Percentiles rank a stretch among this genome's conserved stretches.
These are phyloP conservation scores for Diaporthe citri DNA, from an alignment of 2,329 filamentous ascomycete genomes.

Conservation along the genomic window DNA sequence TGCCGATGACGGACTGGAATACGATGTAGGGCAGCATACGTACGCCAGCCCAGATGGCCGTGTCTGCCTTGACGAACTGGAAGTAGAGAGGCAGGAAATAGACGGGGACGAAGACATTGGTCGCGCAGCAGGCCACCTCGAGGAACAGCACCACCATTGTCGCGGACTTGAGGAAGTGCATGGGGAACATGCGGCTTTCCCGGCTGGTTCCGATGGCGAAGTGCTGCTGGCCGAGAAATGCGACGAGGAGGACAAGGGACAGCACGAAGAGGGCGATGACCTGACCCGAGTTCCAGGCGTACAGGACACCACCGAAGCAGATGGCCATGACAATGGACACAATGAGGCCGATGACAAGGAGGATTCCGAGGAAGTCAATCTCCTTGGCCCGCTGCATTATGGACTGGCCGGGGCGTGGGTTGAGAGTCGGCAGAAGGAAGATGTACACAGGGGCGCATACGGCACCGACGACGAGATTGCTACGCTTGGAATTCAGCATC, in stretches of 20 bases:
- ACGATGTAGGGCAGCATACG: slow-evolving; percentile 56
- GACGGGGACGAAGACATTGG: slow-evolving; percentile 40
- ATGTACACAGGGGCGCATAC: not conserved
- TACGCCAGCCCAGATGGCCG: slow-evolving; percentile 54
- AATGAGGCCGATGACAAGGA: not conserved
- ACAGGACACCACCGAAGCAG: not conserved
- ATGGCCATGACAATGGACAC: not conserved
- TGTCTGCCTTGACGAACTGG: slow-evolving; percentile 59
- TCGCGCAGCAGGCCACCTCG: not conserved
- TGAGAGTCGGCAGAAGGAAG: not conserved
- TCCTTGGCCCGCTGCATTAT: not conserved
- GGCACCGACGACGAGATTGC: not conserved
- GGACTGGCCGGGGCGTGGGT: not conserved
- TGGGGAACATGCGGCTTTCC: slow-evolving; percentile 3
- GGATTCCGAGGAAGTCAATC: not conserved
- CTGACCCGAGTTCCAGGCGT: not conserved
- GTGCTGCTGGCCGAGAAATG: not conserved
- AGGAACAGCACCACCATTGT: slow-evolving; percentile 6
- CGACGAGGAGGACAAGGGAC: not conserved
- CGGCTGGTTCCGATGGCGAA: not conserved
- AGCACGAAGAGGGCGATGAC: not conserved
- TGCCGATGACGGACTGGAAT: not conserved
- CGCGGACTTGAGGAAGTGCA: not conserved
- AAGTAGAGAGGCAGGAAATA: slow-evolving; percentile 66
- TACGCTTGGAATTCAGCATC: not conserved